Evolutionary conservation across 2,329 filamentous ascomycete species (phyloP).

Genomic region (Colletotrichum gigasporum): DNA sequence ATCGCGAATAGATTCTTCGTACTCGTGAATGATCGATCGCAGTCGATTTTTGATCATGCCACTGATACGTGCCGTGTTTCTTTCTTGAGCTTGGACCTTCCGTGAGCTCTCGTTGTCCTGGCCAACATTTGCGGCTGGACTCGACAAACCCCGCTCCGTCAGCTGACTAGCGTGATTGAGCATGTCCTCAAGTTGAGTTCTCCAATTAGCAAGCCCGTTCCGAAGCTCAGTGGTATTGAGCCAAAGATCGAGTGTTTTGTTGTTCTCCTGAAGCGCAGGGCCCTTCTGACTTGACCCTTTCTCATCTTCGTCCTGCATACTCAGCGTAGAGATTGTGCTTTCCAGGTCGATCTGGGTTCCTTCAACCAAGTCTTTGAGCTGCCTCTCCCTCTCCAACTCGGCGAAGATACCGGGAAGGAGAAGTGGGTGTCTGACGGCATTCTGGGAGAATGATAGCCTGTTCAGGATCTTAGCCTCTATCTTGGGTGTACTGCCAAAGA

Average conservation of each 20-base stretch:
- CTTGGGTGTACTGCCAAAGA: not conserved
- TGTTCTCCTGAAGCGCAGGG: not conserved
- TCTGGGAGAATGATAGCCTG: not conserved
- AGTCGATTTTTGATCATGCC: slow-evolving; percentile 34
- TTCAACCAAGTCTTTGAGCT: slow-evolving; percentile 38
- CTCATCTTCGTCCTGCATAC: not conserved
- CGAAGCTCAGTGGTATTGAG: slow-evolving; percentile 38
- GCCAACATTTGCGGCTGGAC: no score
- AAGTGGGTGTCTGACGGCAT: slow-evolving; percentile 37
- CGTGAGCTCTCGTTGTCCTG: no score
- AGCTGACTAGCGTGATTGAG: slow-evolving; percentile 28
- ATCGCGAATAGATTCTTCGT: slow-evolving; percentile 42
- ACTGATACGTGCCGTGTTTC: slow-evolving; percentile 16
- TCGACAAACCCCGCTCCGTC: no score
- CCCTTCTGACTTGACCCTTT: no score
- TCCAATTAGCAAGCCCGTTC: slow-evolving; percentile 39
- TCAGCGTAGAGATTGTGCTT: not conserved
- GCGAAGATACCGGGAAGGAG: slow-evolving; percentile 41
- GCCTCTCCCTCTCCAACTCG: slow-evolving; percentile 41
- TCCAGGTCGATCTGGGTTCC: slow-evolving; percentile 35
- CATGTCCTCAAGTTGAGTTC: slow-evolving; percentile 36
- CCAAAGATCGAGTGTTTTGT: slow-evolving; percentile 34
- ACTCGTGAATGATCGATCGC: slow-evolving; percentile 39
- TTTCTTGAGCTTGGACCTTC: no score
- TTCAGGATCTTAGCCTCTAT: not conserved